Percentiles rank a stretch among this genome's conserved stretches.
These are phyloP conservation scores for Tylopilus intermedius DNA, from an alignment of 768 basidiomycete genomes.

Conservation along the genomic window DNA sequence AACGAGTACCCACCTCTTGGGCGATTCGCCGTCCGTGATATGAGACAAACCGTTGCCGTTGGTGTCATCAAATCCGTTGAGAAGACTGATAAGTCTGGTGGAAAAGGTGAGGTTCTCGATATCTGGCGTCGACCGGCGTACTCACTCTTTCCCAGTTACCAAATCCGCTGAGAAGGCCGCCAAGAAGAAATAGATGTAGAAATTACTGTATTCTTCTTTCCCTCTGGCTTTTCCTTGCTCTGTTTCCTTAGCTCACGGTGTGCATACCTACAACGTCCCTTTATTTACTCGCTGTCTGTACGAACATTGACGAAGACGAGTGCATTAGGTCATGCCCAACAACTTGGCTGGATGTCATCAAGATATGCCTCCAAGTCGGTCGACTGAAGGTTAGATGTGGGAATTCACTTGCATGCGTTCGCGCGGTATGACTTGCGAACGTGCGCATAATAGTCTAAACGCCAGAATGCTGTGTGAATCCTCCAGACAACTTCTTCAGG, in stretches of 20 bases:
- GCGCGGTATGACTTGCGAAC: slow-evolving; percentile 1
- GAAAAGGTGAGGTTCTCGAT: slow-evolving; percentile 60
- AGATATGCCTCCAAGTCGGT: too few species aligned
- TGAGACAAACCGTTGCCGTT: slow-evolving; percentile 98
- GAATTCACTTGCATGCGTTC: background rate
- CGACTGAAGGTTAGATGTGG: too few species aligned
- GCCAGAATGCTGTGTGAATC: background rate
- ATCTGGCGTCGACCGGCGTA: slow-evolving; percentile 1
- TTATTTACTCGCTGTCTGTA: slow-evolving; percentile 42
- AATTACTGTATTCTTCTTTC: slow-evolving; percentile 54
- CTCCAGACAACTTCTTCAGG: background rate
- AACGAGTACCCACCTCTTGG: slow-evolving; percentile 98
- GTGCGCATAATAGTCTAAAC: slow-evolving; percentile 1
- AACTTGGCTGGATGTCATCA: too few species aligned
- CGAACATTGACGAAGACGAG: slow-evolving; percentile 28
- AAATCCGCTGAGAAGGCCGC: slow-evolving; percentile 94
- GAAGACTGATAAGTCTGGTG: slow-evolving; percentile 83
- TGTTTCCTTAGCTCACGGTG: slow-evolving; percentile 29
- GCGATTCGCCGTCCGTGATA: slow-evolving; percentile 99
- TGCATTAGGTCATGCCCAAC: too few species aligned
- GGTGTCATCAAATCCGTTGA: slow-evolving; percentile 98
- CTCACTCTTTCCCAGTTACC: slow-evolving; percentile 52
- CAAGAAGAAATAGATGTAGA: slow-evolving; percentile 92
- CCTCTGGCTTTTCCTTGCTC: slow-evolving; percentile 39
- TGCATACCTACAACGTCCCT: slow-evolving; percentile 35